Conservation (phyloP, 2,329 filamentous ascomycete genomes). For the Sporothrix schenckii region DNA sequence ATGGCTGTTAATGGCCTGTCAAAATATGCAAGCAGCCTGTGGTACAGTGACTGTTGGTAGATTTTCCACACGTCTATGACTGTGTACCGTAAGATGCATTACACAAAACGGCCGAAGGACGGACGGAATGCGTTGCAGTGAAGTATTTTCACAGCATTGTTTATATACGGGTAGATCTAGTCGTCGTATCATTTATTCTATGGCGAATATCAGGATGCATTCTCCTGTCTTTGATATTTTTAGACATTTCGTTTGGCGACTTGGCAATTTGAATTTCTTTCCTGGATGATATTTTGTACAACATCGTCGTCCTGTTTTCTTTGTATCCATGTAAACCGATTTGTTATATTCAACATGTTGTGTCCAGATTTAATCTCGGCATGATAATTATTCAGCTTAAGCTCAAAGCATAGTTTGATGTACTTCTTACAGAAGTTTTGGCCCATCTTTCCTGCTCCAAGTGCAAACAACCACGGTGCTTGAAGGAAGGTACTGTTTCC, state of each 20-base stretch:
- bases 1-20: background rate
- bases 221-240: background rate
- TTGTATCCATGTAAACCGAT: no score
- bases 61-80: background rate
- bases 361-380: no score
- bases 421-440: no score
- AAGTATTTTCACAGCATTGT: conserved; percentile 1
- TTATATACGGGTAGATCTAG: background rate
- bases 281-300: background rate
- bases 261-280: background rate
- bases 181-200: no score
- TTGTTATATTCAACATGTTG: no score
- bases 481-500: no score
- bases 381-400: no score
- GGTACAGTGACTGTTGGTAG: background rate
- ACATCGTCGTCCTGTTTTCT: no score
- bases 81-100: background rate
- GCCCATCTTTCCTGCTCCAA: no score
- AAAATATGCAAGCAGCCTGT: background rate
- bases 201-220: background rate
- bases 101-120: conserved; percentile 9
- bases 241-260: background rate
- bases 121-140: background rate
- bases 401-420: no score
- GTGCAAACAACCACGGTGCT: no score